phyloP scores from a whole-genome alignment of 352 stramenopile genomes.

The Lagenidium giganteum region DNA sequence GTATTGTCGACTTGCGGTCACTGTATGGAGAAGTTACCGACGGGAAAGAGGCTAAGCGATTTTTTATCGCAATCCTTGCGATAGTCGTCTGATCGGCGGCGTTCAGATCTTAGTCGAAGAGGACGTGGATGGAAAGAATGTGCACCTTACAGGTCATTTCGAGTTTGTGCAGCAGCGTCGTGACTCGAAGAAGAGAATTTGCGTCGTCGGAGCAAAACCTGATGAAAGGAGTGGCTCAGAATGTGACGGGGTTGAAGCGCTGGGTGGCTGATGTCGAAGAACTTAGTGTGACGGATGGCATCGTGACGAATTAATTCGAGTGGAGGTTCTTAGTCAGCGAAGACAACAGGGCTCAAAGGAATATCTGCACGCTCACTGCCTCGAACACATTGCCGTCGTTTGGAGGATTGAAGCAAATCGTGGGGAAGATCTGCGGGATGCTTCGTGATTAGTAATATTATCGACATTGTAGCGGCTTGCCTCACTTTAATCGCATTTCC shows the following conservation, averaged over 20 bases:
- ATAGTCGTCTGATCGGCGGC: conserved; percentile 12
- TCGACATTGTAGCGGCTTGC: too few species aligned
- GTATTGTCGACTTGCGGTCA: conserved; percentile 4
- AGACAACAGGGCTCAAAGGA: conserved; percentile 11
- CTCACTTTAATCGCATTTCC: too few species aligned
- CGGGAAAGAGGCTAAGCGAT: conserved; percentile 10
- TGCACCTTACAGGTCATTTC: conserved; percentile 13
- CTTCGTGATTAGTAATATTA: too few species aligned
- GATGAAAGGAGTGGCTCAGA: conserved; percentile 19
- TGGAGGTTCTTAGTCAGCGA: conserved; percentile 19
- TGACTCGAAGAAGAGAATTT: conserved; percentile 13
- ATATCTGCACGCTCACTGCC: not conserved
- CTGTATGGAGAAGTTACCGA: conserved; percentile 6
- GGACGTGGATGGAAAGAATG: conserved; percentile 14
- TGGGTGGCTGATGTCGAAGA: conserved; percentile 18
- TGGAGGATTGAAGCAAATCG: conserved; percentile 5
- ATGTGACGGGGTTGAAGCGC: conserved; percentile 13
- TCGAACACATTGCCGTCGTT: not conserved
- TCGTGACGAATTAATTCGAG: conserved; percentile 22
- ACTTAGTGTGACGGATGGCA: conserved; percentile 11
- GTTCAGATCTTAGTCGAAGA: conserved; percentile 17
- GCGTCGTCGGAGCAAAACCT: conserved; percentile 14
- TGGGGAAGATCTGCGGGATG: conserved; percentile 3
- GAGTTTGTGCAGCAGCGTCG: conserved; percentile 23
- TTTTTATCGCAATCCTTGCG: conserved; percentile 14